Evolutionary conservation across 305 asterid species (phyloP).

Genomic region (Coffea humblotiana): DNA sequence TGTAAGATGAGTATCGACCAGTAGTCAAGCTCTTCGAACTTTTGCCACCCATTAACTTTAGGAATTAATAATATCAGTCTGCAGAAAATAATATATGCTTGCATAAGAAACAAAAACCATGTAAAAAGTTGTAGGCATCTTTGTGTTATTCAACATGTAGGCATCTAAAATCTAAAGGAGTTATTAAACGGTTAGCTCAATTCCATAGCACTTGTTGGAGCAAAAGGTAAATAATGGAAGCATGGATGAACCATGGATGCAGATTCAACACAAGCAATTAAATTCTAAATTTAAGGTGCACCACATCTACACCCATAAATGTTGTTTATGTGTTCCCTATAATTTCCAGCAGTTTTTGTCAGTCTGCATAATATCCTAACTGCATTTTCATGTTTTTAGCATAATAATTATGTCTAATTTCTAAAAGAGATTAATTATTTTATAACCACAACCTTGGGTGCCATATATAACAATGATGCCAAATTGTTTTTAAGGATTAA

Average conservation of each 20-base stretch:
- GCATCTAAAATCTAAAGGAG: neutral
- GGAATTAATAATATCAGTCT: constrained; percentile 8
- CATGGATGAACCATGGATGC: neutral
- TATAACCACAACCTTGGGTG: neutral
- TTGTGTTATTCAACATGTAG: neutral
- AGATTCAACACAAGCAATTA: neutral
- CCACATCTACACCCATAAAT: neutral
- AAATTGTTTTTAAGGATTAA: no score
- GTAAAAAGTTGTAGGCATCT: no score
- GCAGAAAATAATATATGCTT: neutral
- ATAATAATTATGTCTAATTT: neutral
- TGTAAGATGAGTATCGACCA: constrained; percentile 75
- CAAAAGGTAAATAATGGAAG: no score
- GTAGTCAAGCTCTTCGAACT: constrained; percentile 60
- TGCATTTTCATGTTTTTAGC: neutral
- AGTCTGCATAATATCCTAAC: neutral
- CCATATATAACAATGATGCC: no score
- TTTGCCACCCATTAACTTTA: constrained; percentile 75
- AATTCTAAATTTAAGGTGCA: neutral
- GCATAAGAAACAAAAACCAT: neutral
- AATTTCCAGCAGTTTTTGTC: neutral
- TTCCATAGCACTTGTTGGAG: neutral
- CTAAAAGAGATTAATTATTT: neutral
- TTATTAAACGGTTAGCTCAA: neutral
- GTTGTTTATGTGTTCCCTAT: neutral